Percentiles rank a stretch among this genome's conserved stretches.
These are phyloP conservation scores for Persicaria tinctoria DNA, from an alignment of 148 eudicot genomes.

Conservation along the genomic window DNA sequence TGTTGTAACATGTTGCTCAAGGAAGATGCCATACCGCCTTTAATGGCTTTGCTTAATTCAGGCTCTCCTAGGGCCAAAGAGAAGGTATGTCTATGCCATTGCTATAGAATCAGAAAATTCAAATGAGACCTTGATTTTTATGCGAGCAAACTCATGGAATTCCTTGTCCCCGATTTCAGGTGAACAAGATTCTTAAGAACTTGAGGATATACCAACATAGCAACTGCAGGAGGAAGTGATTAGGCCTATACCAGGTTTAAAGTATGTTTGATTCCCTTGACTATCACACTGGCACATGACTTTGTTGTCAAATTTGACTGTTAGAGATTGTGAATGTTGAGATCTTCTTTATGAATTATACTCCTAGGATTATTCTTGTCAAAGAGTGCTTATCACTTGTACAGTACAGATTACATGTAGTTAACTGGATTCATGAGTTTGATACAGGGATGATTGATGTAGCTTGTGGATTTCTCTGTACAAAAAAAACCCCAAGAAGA, in stretches of 20 bases:
- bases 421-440: no score
- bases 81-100: conserved; percentile 55
- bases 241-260: background rate
- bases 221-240: background rate
- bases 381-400: no score
- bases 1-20: conserved; percentile 59
- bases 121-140: no score
- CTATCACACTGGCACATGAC: background rate
- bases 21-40: conserved; percentile 84
- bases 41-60: conserved; percentile 62
- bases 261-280: background rate
- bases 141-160: no score
- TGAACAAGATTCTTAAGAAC: conserved; percentile 6
- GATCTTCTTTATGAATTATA: background rate
- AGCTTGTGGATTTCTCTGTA: no score
- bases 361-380: no score
- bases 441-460: no score
- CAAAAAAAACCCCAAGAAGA: no score
- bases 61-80: conserved; percentile 78
- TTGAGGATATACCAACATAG: conserved; percentile 4
- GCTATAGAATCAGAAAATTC: no score
- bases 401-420: no score
- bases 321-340: background rate
- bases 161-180: background rate
- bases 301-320: background rate